Conservation (phyloP, 2,329 filamentous ascomycete genomes). For the Claviceps sp. region DNA sequence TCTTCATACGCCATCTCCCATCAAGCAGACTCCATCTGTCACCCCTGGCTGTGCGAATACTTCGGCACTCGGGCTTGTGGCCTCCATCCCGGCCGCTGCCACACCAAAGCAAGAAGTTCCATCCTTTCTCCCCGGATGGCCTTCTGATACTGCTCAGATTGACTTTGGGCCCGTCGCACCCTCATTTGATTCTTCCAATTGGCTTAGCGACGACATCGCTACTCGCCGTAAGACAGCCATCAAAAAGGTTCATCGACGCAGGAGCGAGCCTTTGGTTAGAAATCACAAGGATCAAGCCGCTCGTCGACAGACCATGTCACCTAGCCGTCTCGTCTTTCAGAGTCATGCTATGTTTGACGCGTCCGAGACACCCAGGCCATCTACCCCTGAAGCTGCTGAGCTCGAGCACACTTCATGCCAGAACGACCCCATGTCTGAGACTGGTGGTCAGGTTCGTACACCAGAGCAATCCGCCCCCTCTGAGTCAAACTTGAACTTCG, state of each 20-base stretch:
- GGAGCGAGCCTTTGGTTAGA: constrained; percentile 22
- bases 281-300: constrained; percentile 11
- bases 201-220: constrained; percentile 13
- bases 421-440: not conserved
- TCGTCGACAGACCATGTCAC: constrained; percentile 17
- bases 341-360: not conserved
- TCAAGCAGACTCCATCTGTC: not conserved
- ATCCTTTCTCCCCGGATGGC: constrained; percentile 8
- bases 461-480: constrained; percentile 1
- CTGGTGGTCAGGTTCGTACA: not conserved
- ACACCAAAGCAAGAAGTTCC: constrained; percentile 10
- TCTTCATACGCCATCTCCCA: not conserved
- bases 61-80: constrained; percentile 12
- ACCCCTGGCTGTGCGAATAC: constrained; percentile 1
- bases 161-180: constrained; percentile 17
- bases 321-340: constrained; percentile 12
- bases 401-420: not conserved
- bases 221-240: constrained; percentile 12
- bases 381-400: not conserved
- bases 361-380: not conserved
- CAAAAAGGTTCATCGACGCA: constrained; percentile 15
- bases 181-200: constrained; percentile 15
- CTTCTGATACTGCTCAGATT: constrained; percentile 10
- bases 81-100: constrained; percentile 9
- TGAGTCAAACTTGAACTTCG: not conserved